These are phyloP conservation scores for Entonaema liquescens DNA, from an alignment of 495 filamentous ascomycete genomes.

Conservation along the genomic window DNA sequence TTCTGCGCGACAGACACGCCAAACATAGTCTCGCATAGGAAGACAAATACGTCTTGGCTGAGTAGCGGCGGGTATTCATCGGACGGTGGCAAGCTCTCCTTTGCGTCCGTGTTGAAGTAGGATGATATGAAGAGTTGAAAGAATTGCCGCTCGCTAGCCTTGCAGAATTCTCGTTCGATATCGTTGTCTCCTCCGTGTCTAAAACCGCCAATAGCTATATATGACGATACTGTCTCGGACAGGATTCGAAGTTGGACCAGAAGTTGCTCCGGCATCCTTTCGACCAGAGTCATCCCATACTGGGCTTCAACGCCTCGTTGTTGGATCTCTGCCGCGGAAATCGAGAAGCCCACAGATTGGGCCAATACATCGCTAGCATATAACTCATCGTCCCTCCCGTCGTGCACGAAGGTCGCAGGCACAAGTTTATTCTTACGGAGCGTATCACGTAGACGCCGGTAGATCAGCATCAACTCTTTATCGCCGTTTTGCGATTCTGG, in stretches of 20 bases:
- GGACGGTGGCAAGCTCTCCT: conserved; percentile 42
- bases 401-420: conserved; percentile 16
- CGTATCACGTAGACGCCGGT: conserved; percentile 80
- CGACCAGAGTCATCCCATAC: conserved; percentile 77
- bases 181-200: conserved; percentile 65
- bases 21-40: conserved; percentile 80
- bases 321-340: conserved; percentile 88
- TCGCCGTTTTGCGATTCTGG: conserved; percentile 56
- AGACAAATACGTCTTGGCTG: conserved; percentile 81
- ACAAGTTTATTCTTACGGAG: conserved; percentile 73
- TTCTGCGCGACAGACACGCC: conserved; percentile 57
- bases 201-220: conserved; percentile 78
- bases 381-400: conserved; percentile 56
- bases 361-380: conserved; percentile 74
- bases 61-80: conserved; percentile 73
- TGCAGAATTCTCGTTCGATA: conserved; percentile 71
- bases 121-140: conserved; percentile 75
- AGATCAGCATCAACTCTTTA: conserved; percentile 80
- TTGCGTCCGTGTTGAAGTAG: conserved; percentile 53
- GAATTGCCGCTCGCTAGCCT: conserved; percentile 75
- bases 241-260: conserved; percentile 91
- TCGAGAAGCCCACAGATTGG: conserved; percentile 82
- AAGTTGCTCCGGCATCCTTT: conserved; percentile 81
- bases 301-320: conserved; percentile 86
- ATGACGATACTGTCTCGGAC: conserved; percentile 86